Base-by-base conservation (phyloP, 257 asterid genomes). In the Solanum corneliomulleri region DNA sequence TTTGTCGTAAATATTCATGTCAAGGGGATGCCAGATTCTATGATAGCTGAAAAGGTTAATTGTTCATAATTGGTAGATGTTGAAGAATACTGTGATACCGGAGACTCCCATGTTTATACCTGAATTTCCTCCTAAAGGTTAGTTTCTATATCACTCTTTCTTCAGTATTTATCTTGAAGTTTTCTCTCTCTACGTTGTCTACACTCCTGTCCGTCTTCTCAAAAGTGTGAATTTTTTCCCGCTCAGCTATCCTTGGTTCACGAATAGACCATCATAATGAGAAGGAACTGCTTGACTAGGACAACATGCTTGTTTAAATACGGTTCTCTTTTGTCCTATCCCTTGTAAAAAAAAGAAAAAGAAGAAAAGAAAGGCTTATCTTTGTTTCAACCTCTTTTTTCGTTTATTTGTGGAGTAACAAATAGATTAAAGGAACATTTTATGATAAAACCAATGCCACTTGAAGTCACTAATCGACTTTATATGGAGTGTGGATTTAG, bases 51-150 rank as follows among this genome's bases (percentile, higher is more conserved):
- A 47, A 27, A 47, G 18, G 45, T 29, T 78, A 49, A 81, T 27
- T 68, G 31, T 70, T 87, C 84, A 66, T 60, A 72, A 33, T 89
- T 88, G 44, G 66, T 93, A 96, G 99, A 92, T 89, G 93, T 91
- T 96, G 94, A 93, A 90, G 90, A 93, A 95, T 91, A 96, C 98
- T 31, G 98, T 89, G 87, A 95, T 96, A 91, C 99, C 98, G 3
- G 99, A 96, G 92, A 71, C 90, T 87, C 99, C 99, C 2, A 96
- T 96, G 99, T 95, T 94, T 85, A 94, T 88, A 89, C 99, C 99
- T 6, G 98, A 95, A 93, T 96, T 91, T 92, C 97, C 98, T 86
- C 98, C 98, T 47, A 98, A 93, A 94, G 99, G 99, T 96, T 89
- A 7, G 64, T 56, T 56, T 56, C 64, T 27, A 29, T 49, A 47